These are phyloP conservation scores for Nymphaea colorata DNA, from an alignment of 164 flowering plant species.

Conservation along the genomic window DNA sequence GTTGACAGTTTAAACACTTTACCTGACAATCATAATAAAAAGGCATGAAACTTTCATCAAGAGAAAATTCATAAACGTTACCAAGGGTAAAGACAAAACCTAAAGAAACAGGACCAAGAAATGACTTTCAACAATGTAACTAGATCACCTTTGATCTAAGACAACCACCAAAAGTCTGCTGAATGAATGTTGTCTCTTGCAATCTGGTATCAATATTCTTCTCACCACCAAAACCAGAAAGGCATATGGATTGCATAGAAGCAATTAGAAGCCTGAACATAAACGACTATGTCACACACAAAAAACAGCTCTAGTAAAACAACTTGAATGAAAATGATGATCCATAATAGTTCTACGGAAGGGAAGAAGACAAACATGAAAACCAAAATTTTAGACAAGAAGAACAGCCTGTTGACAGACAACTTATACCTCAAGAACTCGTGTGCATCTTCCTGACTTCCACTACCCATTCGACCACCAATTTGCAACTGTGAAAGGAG, in stretches of 20 bases:
- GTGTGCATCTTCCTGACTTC: slow-evolving; percentile 95
- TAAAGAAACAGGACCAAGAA: neutral
- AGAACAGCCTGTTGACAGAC: too few species aligned
- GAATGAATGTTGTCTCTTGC: slow-evolving; percentile 86
- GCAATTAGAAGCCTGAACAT: slow-evolving; percentile 55
- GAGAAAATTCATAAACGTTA: too few species aligned
- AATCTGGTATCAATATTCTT: slow-evolving; percentile 41
- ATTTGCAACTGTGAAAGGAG: slow-evolving; percentile 53
- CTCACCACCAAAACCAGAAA: slow-evolving; percentile 66
- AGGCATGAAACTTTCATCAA: too few species aligned
- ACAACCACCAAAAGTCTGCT: slow-evolving; percentile 74
- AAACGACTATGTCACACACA: slow-evolving; percentile 6
- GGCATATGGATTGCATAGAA: slow-evolving; percentile 83
- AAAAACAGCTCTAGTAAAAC: slow-evolving; percentile 3
- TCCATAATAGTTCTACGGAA: neutral
- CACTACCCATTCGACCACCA: slow-evolving; percentile 66
- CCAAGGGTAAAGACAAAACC: neutral
- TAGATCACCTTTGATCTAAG: slow-evolving; percentile 62
- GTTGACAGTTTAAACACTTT: slow-evolving; percentile 60
- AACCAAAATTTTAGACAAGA: too few species aligned
- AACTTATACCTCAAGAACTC: slow-evolving; percentile 66
- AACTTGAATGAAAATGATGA: neutral
- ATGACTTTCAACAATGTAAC: neutral
- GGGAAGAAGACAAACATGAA: too few species aligned
- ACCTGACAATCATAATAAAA: slow-evolving; percentile 26